A percentile compares a stretch with the other conserved stretches of the same genome.
Conservation (phyloP, 257 asterid species). For the Lycium barbarum region DNA sequence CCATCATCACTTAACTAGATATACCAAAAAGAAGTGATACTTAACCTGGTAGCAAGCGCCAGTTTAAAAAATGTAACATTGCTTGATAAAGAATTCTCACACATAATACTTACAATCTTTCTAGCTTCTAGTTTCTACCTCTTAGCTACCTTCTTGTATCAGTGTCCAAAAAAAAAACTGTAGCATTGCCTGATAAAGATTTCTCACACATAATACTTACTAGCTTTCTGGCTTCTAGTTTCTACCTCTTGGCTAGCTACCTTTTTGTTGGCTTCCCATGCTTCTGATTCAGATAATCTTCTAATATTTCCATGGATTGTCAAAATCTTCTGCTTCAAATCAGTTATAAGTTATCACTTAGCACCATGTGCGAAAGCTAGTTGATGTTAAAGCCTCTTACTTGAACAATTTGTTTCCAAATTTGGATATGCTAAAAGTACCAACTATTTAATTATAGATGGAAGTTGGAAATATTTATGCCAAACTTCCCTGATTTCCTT, state of each 20-base stretch:
- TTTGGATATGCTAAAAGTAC: background rate
- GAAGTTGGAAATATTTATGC: background rate
- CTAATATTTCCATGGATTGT: background rate
- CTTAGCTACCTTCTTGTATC: background rate
- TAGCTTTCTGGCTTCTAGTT: background rate
- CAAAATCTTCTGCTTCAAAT: background rate
- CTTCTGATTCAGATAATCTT: background rate
- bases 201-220: background rate
- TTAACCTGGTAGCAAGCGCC: background rate
- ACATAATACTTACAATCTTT: background rate
- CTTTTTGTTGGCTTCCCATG: too few relatives aligned
- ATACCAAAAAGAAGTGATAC: background rate
- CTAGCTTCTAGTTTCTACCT: background rate
- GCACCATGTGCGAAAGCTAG: background rate
- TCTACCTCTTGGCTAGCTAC: background rate
- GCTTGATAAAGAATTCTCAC: too few relatives aligned
- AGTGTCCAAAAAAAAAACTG: background rate
- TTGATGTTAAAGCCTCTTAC: background rate
- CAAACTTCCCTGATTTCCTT: background rate
- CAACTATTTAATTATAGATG: background rate
- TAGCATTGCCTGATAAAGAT: background rate
- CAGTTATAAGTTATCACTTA: background rate
- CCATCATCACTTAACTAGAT: conserved; percentile 25
- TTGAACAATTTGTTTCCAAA: background rate
- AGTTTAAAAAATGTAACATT: too few relatives aligned